These are phyloP conservation scores for Pouteria glomerata DNA, from an alignment of 148 eudicot genomes.

Conservation along the genomic window DNA sequence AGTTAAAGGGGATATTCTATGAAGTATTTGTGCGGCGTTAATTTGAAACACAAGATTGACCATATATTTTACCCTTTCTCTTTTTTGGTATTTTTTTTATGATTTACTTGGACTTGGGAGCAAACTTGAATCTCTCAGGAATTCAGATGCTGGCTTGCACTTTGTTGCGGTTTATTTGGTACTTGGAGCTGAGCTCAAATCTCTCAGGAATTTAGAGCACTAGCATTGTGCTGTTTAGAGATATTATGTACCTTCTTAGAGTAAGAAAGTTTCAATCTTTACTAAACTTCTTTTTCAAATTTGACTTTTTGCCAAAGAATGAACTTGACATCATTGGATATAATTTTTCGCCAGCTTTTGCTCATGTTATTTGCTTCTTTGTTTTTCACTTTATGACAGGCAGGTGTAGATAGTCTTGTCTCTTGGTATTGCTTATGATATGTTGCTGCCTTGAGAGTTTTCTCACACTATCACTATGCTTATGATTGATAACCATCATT, in stretches of 20 bases:
- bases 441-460: constrained; percentile 30
- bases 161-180: too few relatives aligned
- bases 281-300: neutral
- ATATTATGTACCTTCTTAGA: neutral
- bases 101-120: too few relatives aligned
- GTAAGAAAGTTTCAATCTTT: neutral
- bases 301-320: neutral
- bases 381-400: constrained; percentile 26
- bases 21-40: too few relatives aligned
- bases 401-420: constrained; percentile 15
- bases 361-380: constrained; percentile 25
- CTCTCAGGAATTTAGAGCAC: too few relatives aligned
- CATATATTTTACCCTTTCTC: too few relatives aligned
- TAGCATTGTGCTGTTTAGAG: too few relatives aligned
- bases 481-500: constrained; percentile 27
- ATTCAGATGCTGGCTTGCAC: too few relatives aligned
- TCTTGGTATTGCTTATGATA: constrained; percentile 23
- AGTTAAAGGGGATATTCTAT: too few relatives aligned
- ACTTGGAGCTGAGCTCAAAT: too few relatives aligned
- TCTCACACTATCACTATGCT: constrained; percentile 21
- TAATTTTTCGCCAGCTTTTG: neutral
- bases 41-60: too few relatives aligned
- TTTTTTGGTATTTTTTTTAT: too few relatives aligned
- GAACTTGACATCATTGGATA: neutral
- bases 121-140: too few relatives aligned